These are phyloP conservation scores for Aciculosporium take DNA, from an alignment of 2,329 filamentous ascomycete species.

Conservation along the genomic window DNA sequence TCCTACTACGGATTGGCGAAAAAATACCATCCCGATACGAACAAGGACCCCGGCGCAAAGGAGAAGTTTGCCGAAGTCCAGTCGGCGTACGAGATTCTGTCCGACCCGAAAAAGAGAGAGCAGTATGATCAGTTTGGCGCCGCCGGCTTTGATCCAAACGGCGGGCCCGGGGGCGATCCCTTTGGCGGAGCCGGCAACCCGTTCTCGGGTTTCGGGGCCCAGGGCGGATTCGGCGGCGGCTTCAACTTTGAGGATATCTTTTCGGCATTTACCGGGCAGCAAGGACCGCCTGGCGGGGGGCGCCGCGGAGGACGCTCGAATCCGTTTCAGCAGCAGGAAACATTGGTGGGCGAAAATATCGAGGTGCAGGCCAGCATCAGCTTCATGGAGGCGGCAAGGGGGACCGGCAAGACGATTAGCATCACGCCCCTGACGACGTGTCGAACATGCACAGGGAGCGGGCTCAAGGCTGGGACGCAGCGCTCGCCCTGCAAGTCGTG, in stretches of 20 bases:
- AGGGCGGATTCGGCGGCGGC: conserved; percentile 61
- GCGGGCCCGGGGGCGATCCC: conserved; percentile 44
- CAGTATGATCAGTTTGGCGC: conserved; percentile 84
- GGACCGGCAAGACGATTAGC: conserved; percentile 72
- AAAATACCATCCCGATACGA: conserved; percentile 95
- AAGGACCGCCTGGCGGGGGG: conserved; percentile 39
- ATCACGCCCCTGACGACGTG: conserved; percentile 74
- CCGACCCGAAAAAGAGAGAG: conserved; percentile 83
- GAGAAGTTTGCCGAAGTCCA: conserved; percentile 92
- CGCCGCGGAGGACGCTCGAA: conserved; percentile 36
- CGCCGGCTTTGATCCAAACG: conserved; percentile 70
- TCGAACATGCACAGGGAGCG: conserved; percentile 68
- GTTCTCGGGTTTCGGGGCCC: conserved; percentile 35
- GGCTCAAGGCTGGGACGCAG: conserved; percentile 68
- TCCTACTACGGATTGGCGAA: conserved; percentile 96
- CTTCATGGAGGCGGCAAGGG: conserved; percentile 93
- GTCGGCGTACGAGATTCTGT: conserved; percentile 83
- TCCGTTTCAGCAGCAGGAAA: conserved; percentile 60
- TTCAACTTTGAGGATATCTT: conserved; percentile 98
- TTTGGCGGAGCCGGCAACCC: conserved; percentile 51
- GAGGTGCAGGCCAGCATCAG: conserved; percentile 86
- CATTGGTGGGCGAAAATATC: conserved; percentile 88
- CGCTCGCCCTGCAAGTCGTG: conserved; percentile 63
- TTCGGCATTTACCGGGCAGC: conserved; percentile 58
- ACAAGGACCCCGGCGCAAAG: conserved; percentile 87